These are phyloP conservation scores for Serendipita vermifera DNA, from an alignment of 768 basidiomycete genomes.

Conservation along the genomic window DNA sequence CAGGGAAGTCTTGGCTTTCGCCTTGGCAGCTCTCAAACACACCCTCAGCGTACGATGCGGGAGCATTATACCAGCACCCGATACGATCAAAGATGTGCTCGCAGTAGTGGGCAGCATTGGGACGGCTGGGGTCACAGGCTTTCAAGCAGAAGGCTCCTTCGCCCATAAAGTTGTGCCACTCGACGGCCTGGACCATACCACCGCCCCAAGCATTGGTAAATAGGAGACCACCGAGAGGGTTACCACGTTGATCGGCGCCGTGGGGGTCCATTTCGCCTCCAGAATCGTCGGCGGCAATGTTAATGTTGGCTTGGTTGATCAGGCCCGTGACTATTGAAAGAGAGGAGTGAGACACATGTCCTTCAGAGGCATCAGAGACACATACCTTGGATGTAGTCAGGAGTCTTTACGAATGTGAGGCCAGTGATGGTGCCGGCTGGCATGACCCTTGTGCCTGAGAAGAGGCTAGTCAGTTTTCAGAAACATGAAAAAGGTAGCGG, in stretches of 20 bases:
- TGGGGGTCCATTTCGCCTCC: conserved; percentile 76
- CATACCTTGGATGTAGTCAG: conserved; percentile 58
- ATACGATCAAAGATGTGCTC: conserved; percentile 16
- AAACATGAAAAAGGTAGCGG: too few species aligned
- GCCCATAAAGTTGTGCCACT: conserved; percentile 16
- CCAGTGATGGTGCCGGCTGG: conserved; percentile 15
- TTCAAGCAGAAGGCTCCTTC: conserved; percentile 15
- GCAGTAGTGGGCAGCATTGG: conserved; percentile 14
- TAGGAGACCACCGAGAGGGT: conserved; percentile 31
- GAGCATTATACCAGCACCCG: conserved; percentile 15
- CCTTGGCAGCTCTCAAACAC: not conserved
- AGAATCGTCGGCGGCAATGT: conserved; percentile 38
- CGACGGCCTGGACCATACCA: too few species aligned
- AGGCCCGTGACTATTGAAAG: conserved; percentile 40
- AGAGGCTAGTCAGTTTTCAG: too few species aligned
- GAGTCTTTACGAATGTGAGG: conserved; percentile 56
- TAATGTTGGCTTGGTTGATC: conserved; percentile 46
- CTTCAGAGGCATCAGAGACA: too few species aligned
- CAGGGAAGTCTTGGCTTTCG: conserved; percentile 14
- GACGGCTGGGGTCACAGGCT: conserved; percentile 14
- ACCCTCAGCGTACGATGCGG: conserved; percentile 9
- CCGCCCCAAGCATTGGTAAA: conserved; percentile 29
- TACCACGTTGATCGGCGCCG: conserved; percentile 68
- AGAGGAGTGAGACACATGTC: too few species aligned
- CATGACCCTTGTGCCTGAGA: conserved; percentile 19